A percentile compares a stretch with the other conserved stretches of the same genome.
phyloP scores from a whole-genome alignment of 176 grass and related monocot genomes.

The Juncus inflexus region DNA sequence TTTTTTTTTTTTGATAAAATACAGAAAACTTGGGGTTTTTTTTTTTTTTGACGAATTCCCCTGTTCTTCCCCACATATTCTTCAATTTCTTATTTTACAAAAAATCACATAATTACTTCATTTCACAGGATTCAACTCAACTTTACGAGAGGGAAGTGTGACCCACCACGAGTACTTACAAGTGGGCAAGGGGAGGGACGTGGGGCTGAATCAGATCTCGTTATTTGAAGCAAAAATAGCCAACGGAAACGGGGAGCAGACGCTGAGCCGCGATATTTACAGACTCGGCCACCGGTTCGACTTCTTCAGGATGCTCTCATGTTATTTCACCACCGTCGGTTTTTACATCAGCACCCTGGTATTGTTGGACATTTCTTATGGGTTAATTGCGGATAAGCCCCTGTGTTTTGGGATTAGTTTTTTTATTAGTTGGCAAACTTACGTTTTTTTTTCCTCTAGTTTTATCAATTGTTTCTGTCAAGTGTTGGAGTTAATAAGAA shows the following conservation, averaged over 20 bases:
- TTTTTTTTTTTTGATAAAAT: no score
- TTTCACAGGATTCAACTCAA: slow-evolving; percentile 87
- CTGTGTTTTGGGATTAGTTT: no score
- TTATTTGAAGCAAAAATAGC: slow-evolving; percentile 93
- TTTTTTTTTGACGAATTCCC: neutral
- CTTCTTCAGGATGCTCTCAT: slow-evolving; percentile 97
- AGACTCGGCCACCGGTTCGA: slow-evolving; percentile 91
- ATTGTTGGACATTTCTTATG: neutral
- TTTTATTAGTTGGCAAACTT: no score
- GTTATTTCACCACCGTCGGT: slow-evolving; percentile 89
- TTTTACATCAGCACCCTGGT: slow-evolving; percentile 97
- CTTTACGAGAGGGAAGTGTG: slow-evolving; percentile 85
- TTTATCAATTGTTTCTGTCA: no score
- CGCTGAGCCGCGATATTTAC: slow-evolving; percentile 77
- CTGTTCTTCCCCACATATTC: neutral
- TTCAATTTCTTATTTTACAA: neutral
- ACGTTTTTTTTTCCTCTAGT: no score
- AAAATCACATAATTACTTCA: no score
- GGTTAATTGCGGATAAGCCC: no score
- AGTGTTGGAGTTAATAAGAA: no score
- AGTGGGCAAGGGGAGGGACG: slow-evolving; percentile 98
- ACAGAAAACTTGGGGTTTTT: no score
- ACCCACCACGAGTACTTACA: slow-evolving; percentile 99
- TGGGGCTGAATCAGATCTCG: slow-evolving; percentile 94
- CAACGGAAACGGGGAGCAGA: slow-evolving; percentile 88